Evolutionary conservation across 2,329 filamentous ascomycete genomes (phyloP).

Genomic region (Fusarium tupiense): DNA sequence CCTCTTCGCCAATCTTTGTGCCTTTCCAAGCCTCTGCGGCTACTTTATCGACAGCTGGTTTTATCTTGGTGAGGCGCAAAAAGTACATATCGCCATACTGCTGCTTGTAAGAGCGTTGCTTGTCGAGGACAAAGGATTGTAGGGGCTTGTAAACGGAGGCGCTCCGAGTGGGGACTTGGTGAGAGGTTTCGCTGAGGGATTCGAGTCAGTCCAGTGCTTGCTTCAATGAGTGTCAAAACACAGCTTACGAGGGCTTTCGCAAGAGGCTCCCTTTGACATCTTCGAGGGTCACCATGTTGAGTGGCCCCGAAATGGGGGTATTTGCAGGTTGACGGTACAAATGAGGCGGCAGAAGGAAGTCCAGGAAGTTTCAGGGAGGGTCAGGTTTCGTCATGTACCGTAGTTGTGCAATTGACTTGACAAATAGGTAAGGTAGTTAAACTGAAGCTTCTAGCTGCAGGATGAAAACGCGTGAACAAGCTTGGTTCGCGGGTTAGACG

Average conservation of each 20-base stretch:
- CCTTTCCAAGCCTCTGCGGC: constrained; percentile 81
- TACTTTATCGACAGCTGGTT: constrained; percentile 79
- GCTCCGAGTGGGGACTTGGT: constrained; percentile 60
- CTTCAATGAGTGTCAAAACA: not conserved
- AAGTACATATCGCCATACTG: constrained; percentile 99
- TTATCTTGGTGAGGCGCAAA: constrained; percentile 85
- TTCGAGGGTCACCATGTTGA: constrained; percentile 50
- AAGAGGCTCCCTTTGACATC: constrained; percentile 48
- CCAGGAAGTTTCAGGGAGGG: not conserved
- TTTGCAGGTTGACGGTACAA: not conserved
- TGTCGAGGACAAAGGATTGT: constrained; percentile 77
- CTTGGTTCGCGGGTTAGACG: constrained; percentile 33
- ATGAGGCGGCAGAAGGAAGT: not conserved
- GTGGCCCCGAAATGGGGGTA: not conserved
- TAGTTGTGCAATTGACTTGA: constrained; percentile 4
- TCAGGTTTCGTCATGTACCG: not conserved
- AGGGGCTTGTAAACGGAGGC: constrained; percentile 76
- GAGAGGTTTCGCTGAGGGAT: constrained; percentile 46
- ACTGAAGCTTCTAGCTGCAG: not conserved
- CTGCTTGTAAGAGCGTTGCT: constrained; percentile 82
- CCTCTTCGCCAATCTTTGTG: constrained; percentile 80
- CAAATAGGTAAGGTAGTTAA: not conserved
- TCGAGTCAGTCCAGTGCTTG: not conserved
- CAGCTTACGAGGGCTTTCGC: constrained; percentile 47
- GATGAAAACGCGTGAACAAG: constrained; percentile 36